These are phyloP conservation scores for Westerdykella sp. DNA, from an alignment of 2,329 filamentous ascomycete genomes.

Conservation along the genomic window DNA sequence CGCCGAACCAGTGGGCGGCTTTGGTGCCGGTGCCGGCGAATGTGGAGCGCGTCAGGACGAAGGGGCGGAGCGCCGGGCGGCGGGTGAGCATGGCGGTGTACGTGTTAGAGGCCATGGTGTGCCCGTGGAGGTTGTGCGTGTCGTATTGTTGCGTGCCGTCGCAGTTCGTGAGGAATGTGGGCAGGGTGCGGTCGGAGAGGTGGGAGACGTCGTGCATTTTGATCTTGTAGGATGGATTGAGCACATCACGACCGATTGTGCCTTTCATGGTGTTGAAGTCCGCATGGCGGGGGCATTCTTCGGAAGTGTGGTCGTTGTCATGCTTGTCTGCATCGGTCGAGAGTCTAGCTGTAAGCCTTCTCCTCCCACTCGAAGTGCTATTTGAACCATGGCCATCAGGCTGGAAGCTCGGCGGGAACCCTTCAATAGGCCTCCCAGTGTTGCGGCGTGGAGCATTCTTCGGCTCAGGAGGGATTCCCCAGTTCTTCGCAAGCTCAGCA, in stretches of 20 bases:
- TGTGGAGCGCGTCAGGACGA: conserved; percentile 70
- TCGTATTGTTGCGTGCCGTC: conserved; percentile 66
- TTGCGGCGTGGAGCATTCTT: conserved; percentile 48
- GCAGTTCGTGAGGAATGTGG: conserved; percentile 61
- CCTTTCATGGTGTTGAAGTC: conserved; percentile 46
- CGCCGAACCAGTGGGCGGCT: conserved; percentile 57
- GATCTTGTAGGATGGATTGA: conserved; percentile 60
- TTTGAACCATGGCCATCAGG: conserved; percentile 32
- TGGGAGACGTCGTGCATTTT: conserved; percentile 47
- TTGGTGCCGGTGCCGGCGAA: conserved; percentile 64
- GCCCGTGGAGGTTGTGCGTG: conserved; percentile 70
- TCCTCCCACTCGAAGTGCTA: not conserved
- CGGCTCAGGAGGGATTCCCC: conserved; percentile 54
- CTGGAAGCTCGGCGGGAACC: conserved; percentile 63
- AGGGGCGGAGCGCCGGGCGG: conserved; percentile 57
- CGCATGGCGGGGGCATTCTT: conserved; percentile 9
- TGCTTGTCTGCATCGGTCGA: not conserved
- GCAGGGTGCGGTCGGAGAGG: conserved; percentile 47
- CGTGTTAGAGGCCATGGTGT: conserved; percentile 65
- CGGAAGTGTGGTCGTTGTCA: too few species aligned
- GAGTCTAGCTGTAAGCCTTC: not conserved
- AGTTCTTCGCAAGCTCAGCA: conserved; percentile 30
- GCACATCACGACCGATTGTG: conserved; percentile 56
- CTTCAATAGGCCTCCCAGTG: conserved; percentile 59
- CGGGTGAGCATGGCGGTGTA: conserved; percentile 60